Evolutionary conservation across 1,139 yeast species (phyloP), one percentile per base, ranked within the genome.

Genomic region (Suhomyces coccinellae): DNA sequence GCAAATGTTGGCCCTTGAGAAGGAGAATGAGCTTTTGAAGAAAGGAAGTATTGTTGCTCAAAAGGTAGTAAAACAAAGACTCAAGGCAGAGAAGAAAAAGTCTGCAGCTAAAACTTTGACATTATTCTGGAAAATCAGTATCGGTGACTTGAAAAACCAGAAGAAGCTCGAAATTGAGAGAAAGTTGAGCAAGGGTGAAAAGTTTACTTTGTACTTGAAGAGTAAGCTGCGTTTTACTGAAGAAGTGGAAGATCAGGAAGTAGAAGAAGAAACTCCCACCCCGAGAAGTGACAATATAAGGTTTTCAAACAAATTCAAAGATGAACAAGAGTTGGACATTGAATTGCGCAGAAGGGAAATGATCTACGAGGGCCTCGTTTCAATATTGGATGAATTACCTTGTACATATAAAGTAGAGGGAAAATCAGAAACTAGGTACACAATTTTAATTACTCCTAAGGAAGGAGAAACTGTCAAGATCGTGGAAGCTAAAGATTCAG

Each of bases 51-150:
- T 53, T 1, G 59, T 67, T 14, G 72, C 73, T 3, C 53, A 59
- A 41, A 62, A 57, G 40, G 67, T 66, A 0, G 51, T 64, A 5
- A 57, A 55, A 26, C 69, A 57, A 48, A 57, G 73, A 33, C 62
- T 63, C 34, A 62, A 56, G 38, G 63, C 64, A 1, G 73, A 68
- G 40, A 65, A 62, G 59, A 73, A 70, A 50, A 68, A 66, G 46
- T 62, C 71, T 1, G 65, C 75, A 3, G 58, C 67, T n/a, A 73
- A 69, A 49, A 52, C 63, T 6, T 51, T 73, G 24, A 56, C 63
- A 6, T 53, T 73, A 8, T 60, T 66, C 17, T 74, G 78, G 78
- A 61, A 62, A 40, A 73, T 74, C 35, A 69, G 71, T 48, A 47
- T 61, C 14, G 62, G 72, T 35, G 79, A 74, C 55, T 65, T 74